These are phyloP conservation scores for Alternaria angustiovoidea DNA, from an alignment of 2,329 filamentous ascomycete genomes.

Conservation along the genomic window DNA sequence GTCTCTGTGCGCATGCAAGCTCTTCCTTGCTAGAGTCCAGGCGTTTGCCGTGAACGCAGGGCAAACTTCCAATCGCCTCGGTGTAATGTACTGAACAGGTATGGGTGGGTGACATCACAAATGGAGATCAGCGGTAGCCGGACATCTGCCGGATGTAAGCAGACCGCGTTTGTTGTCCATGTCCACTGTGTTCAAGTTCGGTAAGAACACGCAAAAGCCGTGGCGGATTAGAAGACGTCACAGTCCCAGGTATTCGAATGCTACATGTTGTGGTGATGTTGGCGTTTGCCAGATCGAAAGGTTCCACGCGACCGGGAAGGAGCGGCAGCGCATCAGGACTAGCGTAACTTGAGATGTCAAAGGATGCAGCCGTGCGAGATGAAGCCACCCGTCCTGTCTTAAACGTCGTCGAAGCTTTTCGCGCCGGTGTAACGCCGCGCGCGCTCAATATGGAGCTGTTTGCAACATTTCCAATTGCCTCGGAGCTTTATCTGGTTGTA, in stretches of 20 bases:
- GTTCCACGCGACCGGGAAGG: conserved; percentile 2
- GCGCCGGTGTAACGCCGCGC: conserved; percentile 5
- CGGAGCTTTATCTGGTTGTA: conserved; percentile 8
- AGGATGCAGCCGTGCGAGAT: conserved; percentile 6
- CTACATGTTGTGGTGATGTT: not conserved
- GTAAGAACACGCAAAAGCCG: not conserved
- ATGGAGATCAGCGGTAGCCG: conserved; percentile 17
- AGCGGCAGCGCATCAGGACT: conserved; percentile 1
- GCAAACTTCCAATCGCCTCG: conserved; percentile 6
- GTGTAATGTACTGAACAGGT: conserved; percentile 12
- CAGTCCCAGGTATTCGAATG: not conserved
- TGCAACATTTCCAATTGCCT: conserved; percentile 2
- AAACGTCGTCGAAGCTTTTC: conserved; percentile 6
- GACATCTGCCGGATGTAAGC: not conserved
- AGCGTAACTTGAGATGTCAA: not conserved
- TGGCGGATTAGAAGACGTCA: not conserved
- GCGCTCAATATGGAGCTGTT: not conserved
- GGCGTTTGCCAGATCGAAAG: not conserved
- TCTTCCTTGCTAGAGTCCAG: conserved; percentile 9
- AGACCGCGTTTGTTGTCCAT: not conserved
- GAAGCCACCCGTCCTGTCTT: conserved; percentile 11
- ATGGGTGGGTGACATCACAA: conserved; percentile 5
- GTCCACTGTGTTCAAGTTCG: not conserved
- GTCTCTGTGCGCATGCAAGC: not conserved
- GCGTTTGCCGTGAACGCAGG: not conserved